phyloP scores from a whole-genome alignment of 176 grass and related monocot species.

The Musa acuminata region DNA sequence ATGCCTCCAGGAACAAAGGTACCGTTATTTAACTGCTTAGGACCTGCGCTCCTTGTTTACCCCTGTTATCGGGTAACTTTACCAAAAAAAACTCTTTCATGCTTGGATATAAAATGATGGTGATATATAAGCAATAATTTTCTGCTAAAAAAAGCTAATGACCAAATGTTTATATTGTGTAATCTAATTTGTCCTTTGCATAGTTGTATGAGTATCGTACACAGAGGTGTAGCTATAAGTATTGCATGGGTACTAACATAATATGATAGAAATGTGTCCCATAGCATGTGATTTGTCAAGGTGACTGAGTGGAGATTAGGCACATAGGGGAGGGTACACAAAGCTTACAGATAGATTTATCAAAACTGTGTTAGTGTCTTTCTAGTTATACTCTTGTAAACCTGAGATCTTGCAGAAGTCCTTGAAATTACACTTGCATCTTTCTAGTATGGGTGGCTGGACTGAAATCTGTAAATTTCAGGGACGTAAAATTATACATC shows the following conservation, averaged over 20 bases:
- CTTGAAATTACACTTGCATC: too few relatives aligned
- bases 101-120: neutral
- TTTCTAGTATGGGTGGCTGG: too few relatives aligned
- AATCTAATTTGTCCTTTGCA: neutral
- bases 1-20: constrained; percentile 99
- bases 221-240: neutral
- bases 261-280: neutral
- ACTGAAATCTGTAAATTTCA: too few relatives aligned
- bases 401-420: too few relatives aligned
- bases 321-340: too few relatives aligned
- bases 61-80: neutral
- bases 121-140: neutral
- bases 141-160: neutral
- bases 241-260: neutral
- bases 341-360: too few relatives aligned
- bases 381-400: too few relatives aligned
- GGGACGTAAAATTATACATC: too few relatives aligned
- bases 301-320: too few relatives aligned
- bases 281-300: neutral
- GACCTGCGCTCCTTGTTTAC: neutral
- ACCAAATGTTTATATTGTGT: neutral
- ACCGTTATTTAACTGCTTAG: constrained; percentile 6
- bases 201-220: neutral
- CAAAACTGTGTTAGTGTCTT: too few relatives aligned
- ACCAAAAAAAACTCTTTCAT: neutral